phyloP scores from a whole-genome alignment of 192 early-diverging fungal genomes.

The Coemansia guatemalensis region DNA sequence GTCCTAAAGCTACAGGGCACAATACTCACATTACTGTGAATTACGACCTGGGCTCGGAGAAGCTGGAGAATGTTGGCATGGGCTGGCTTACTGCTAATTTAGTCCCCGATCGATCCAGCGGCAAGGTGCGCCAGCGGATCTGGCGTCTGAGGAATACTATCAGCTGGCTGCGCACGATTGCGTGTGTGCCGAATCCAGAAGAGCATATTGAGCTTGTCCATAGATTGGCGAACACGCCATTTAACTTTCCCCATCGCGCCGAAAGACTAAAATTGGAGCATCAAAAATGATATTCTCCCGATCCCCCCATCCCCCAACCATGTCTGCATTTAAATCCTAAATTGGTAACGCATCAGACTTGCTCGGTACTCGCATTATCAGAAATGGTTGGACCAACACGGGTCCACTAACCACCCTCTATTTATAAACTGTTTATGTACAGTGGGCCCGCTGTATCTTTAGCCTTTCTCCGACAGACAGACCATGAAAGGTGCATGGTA shows the following conservation, averaged over 20 bases:
- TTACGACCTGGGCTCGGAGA: background rate
- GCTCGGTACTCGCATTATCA: background rate
- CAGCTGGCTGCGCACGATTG: conserved; percentile 24
- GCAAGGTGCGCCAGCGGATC: conserved; percentile 9
- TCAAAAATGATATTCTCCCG: conserved; percentile 1
- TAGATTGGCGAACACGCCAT: conserved; percentile 26
- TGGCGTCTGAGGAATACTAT: conserved; percentile 7
- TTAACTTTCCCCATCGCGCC: conserved; percentile 9
- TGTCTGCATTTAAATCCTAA: background rate
- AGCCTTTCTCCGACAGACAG: background rate
- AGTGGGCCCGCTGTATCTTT: too few species aligned
- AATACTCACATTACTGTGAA: conserved; percentile 6
- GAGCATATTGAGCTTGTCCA: conserved; percentile 26
- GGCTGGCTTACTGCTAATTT: conserved; percentile 18
- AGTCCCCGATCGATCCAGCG: conserved; percentile 7
- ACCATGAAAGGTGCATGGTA: background rate
- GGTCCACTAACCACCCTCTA: background rate
- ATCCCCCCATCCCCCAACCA: background rate
- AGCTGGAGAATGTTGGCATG: conserved; percentile 11
- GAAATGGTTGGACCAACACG: background rate
- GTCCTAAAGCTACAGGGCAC: background rate
- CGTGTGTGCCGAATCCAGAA: conserved; percentile 10
- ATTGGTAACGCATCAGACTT: background rate
- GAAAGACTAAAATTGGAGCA: background rate
- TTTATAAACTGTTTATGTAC: background rate